Conservation (phyloP, 2,329 filamentous ascomycete genomes). For the Emericellopsis atlantica region DNA sequence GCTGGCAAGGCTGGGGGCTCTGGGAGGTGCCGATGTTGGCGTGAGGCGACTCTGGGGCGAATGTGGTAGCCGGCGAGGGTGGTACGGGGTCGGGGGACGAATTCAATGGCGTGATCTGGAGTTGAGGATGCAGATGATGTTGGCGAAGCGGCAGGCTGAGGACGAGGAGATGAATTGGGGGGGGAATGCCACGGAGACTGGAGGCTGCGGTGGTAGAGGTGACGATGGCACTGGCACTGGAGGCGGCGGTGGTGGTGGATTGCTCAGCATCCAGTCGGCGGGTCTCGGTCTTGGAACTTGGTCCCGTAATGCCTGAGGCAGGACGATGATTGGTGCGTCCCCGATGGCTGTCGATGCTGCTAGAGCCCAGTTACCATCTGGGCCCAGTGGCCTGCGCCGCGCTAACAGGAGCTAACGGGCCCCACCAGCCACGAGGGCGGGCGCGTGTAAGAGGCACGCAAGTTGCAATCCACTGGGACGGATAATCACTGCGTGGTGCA, state of each 20-base stretch:
- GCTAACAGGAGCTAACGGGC: no score
- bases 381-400: no score
- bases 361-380: no score
- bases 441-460: no score
- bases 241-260: not conserved
- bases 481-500: no score
- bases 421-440: no score
- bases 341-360: not conserved
- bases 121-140: not conserved
- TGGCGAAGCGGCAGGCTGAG: not conserved
- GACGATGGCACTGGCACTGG: no score
- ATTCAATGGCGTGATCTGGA: not conserved
- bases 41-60: not conserved
- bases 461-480: no score
- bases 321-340: not conserved
- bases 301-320: slow-evolving; percentile 1
- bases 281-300: not conserved
- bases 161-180: no score
- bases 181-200: no score
- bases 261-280: not conserved
- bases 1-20: slow-evolving; percentile 1
- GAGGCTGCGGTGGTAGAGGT: no score
- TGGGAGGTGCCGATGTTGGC: not conserved
- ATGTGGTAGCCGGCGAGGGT: not conserved
- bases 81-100: not conserved